A percentile compares a stretch with the other conserved stretches of the same genome.
These are phyloP conservation scores for Fragilariopsis cylindrus DNA, from an alignment of 108 stramenopile genomes.

Conservation along the genomic window DNA sequence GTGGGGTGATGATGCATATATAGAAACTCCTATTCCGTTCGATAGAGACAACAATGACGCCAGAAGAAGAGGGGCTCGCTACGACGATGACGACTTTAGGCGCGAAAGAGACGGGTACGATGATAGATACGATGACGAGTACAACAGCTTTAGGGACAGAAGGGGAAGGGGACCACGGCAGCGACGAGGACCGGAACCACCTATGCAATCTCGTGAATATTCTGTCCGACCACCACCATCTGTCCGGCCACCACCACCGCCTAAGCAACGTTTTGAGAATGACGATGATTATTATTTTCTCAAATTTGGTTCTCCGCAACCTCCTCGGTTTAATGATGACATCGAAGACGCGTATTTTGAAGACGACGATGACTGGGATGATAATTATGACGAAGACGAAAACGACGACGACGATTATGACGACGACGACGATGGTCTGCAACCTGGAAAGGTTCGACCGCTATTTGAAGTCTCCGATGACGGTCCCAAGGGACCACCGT, in stretches of 20 bases:
- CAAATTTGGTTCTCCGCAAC: constrained; percentile 2
- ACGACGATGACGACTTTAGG: background rate
- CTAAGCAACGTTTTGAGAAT: background rate
- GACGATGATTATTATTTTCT: constrained; percentile 15
- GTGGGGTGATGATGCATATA: constrained; percentile 3
- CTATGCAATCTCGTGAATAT: background rate
- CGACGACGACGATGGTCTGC: background rate
- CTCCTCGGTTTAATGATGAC: constrained; percentile 2
- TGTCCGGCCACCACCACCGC: too few relatives aligned
- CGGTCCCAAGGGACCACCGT: constrained; percentile 1
- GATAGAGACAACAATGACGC: background rate
- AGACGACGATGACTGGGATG: constrained; percentile 1
- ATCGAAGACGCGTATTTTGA: constrained; percentile 5
- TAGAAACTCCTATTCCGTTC: constrained; percentile 5
- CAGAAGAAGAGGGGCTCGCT: too few relatives aligned
- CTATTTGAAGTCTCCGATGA: background rate
- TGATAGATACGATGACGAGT: background rate
- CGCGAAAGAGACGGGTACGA: constrained; percentile 1
- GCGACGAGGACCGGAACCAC: background rate
- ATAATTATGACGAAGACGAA: background rate
- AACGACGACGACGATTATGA: background rate
- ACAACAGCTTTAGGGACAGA: background rate
- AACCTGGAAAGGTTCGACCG: constrained; percentile 1
- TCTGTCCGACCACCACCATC: constrained; percentile 8
- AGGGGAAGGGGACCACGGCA: constrained; percentile 1